Evolutionary conservation across 106 monocot species (phyloP), one percentile per base, ranked within the genome.

Genomic region (Dioscorea dumetorum): DNA sequence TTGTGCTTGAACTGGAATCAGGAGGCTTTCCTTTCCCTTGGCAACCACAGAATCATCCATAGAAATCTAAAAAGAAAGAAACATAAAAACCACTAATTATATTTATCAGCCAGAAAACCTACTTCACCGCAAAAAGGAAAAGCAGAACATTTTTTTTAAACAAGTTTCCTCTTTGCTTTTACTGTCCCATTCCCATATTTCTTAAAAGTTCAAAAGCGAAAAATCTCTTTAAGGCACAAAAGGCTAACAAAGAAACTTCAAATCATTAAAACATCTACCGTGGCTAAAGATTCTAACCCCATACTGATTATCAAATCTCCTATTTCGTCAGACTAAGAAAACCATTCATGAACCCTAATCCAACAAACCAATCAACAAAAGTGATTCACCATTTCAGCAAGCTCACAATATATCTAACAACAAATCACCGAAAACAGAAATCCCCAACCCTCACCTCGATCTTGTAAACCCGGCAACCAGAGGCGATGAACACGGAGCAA

Each of bases 21-120:
- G 63, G 54, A 95, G 88, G 67, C 82, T 81, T 59, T 91, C 95
- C 77, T 95, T 95, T 63, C 95, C 91, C 67, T 83, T 77, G 61
- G 53, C 71, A 72, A 91, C 54, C 4, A 24, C 51, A 0, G 74
- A 74, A 54, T 76, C 85, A 50, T 88, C 85, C 66, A 83, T 73
- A 18, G 83, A 83, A 67, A 95, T 74, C 95, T 95, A 51, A 3
- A 53, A 35, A 32, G 60, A 58, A 41, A 41, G 1, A 41, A 41
- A 41, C 6, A 41, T 41, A 41, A 10, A 41, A 41, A 41, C n/a
- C n/a, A n/a, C n/a, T n/a, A n/a, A n/a, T n/a, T n/a, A 41, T 41
- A 41, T 41, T n/a, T 41, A 41, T 28, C 41, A 41, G 10, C 41
- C 41, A 6, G 41, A 41, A 41, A 41, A 41, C 41, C 41, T 8